Conservation (phyloP, 495 filamentous ascomycete genomes). For the Oleoguttula mirabilis region DNA sequence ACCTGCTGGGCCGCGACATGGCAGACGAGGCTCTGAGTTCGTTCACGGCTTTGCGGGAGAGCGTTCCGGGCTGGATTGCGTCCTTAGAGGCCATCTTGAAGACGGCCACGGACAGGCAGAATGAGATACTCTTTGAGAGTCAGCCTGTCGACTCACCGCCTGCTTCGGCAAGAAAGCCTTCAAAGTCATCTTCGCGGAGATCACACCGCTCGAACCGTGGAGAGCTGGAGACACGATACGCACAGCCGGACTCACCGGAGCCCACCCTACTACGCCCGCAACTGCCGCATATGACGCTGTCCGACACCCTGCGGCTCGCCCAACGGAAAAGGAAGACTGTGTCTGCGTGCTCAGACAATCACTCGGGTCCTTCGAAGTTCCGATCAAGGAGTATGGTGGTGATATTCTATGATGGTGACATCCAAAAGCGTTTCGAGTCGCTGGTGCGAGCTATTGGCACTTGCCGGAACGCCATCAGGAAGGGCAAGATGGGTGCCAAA, state of each 20-base stretch:
- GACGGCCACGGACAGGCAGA: conserved; percentile 1
- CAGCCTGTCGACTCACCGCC: conserved; percentile 2
- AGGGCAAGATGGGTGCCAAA: conserved; percentile 59
- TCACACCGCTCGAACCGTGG: not conserved
- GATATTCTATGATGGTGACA: conserved; percentile 79
- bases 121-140: conserved; percentile 5
- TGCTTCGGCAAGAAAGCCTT: conserved; percentile 2
- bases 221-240: not conserved
- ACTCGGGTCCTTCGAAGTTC: conserved; percentile 40
- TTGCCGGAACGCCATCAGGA: conserved; percentile 71
- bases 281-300: conserved; percentile 25
- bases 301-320: conserved; percentile 30
- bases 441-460: conserved; percentile 67
- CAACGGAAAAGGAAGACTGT: conserved; percentile 47
- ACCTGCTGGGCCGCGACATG: conserved; percentile 16
- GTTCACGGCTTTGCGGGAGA: conserved; percentile 12
- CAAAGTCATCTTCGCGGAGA: not conserved
- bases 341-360: conserved; percentile 40
- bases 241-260: not conserved
- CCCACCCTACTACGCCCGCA: conserved; percentile 21
- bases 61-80: conserved; percentile 15
- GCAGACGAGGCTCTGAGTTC: conserved; percentile 14
- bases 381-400: conserved; percentile 69
- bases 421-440: conserved; percentile 67
- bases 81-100: conserved; percentile 11